Percentiles rank a stretch among this genome's conserved stretches.
phyloP scores from a whole-genome alignment of 768 basidiomycete genomes.

The Trametes cubensis region DNA sequence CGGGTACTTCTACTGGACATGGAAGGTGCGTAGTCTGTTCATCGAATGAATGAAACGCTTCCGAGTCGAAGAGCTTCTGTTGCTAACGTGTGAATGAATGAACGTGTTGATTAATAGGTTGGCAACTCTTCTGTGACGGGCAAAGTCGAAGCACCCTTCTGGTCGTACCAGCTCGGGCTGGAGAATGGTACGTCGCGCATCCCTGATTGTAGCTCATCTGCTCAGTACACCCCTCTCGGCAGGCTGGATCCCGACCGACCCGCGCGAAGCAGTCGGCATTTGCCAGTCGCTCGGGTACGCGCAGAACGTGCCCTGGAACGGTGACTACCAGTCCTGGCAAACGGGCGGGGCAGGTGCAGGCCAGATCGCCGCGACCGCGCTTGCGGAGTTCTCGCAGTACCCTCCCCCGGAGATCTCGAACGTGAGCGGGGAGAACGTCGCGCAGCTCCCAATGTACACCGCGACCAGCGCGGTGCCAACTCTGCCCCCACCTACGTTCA shows the following conservation, averaged over 20 bases:
- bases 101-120: conserved; percentile 33
- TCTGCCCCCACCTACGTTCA: conserved; percentile 57
- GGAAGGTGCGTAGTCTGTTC: conserved; percentile 51
- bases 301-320: conserved; percentile 47
- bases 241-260: conserved; percentile 78
- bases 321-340: conserved; percentile 64
- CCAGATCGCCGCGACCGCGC: conserved; percentile 46
- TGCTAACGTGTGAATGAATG: conserved; percentile 30
- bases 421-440: conserved; percentile 41
- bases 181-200: conserved; percentile 45
- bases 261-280: conserved; percentile 62
- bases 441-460: conserved; percentile 64
- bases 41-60: neutral
- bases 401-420: conserved; percentile 55
- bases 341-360: conserved; percentile 65
- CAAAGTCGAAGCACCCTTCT: conserved; percentile 56
- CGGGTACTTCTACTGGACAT: conserved; percentile 79
- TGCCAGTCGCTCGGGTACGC: conserved; percentile 57
- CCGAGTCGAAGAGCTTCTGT: neutral
- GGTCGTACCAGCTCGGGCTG: conserved; percentile 74
- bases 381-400: conserved; percentile 51
- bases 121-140: conserved; percentile 57
- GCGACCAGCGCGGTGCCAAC: conserved; percentile 60
- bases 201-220: neutral
- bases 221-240: neutral